Percentiles rank a stretch among this genome's conserved stretches.
These are phyloP conservation scores for Dinochytrium kinnereticum DNA, from an alignment of 371 early-diverging fungal genomes.

Conservation along the genomic window DNA sequence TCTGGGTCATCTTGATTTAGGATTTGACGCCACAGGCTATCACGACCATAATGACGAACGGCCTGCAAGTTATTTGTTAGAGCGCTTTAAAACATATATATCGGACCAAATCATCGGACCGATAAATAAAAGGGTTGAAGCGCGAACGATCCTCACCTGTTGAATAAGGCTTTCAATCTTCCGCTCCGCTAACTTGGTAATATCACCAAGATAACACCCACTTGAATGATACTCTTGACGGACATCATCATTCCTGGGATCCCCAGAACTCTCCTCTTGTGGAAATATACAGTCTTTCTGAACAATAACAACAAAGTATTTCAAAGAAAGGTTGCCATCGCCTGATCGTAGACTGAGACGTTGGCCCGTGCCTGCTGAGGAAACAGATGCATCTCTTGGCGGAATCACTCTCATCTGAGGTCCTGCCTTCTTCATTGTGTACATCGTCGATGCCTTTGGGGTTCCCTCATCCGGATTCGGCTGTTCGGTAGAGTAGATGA, in stretches of 20 bases:
- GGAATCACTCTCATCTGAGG: neutral
- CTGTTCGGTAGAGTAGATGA: conserved; percentile 22
- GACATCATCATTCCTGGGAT: conserved; percentile 37
- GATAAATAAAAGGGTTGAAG: neutral
- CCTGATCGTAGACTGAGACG: neutral
- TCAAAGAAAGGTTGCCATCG: conserved; percentile 23
- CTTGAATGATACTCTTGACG: conserved; percentile 48
- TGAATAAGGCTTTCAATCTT: conserved; percentile 44
- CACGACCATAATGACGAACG: conserved; percentile 48
- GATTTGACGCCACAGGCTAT: conserved; percentile 51
- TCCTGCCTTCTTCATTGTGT: neutral
- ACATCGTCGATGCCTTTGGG: neutral
- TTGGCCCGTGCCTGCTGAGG: neutral
- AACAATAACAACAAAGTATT: conserved; percentile 46
- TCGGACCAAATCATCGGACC: neutral
- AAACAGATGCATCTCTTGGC: neutral
- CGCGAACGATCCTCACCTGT: conserved; percentile 41
- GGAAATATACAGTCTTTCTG: conserved; percentile 38
- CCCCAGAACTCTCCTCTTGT: conserved; percentile 19
- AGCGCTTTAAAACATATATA: no score
- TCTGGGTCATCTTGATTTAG: conserved; percentile 28
- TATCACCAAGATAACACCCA: conserved; percentile 53
- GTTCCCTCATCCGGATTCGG: conserved; percentile 29
- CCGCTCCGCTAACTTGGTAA: conserved; percentile 44
- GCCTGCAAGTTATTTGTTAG: conserved; percentile 34